Conservation (phyloP, 1,284 basidiomycete species). For the Irpex sp. region DNA sequence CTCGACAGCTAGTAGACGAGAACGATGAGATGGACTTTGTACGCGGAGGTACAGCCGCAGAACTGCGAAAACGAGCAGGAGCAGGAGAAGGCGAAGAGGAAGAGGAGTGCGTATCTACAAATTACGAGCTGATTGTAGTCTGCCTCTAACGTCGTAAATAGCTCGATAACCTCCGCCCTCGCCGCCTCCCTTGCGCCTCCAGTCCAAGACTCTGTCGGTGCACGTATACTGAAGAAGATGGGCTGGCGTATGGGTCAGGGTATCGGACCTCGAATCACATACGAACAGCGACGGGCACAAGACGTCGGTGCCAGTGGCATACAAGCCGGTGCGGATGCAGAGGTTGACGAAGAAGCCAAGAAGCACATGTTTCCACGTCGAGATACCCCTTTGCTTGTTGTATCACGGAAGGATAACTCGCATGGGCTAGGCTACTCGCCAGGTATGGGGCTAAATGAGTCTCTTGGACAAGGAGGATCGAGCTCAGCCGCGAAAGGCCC, state of each 20-base stretch:
- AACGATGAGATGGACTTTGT: conserved; percentile 70
- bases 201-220: conserved; percentile 72
- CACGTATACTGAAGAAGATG: conserved; percentile 87
- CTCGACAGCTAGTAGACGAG: conserved; percentile 71
- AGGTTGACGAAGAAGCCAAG: conserved; percentile 72
- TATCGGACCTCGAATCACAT: conserved; percentile 86
- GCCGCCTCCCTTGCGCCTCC: conserved; percentile 58
- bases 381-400: conserved; percentile 66
- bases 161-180: conserved; percentile 59
- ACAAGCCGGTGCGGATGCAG: conserved; percentile 29
- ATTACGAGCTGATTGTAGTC: neutral
- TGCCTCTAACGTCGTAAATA: conserved; percentile 23
- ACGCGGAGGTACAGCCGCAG: conserved; percentile 46
- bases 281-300: conserved; percentile 71
- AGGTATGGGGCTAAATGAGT: conserved; percentile 62
- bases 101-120: conserved; percentile 1
- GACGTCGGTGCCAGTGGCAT: conserved; percentile 31
- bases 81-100: conserved; percentile 12
- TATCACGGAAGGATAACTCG: conserved; percentile 68
- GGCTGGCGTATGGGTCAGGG: conserved; percentile 94
- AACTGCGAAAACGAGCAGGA: conserved; percentile 29
- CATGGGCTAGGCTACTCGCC: conserved; percentile 80
- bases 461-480: conserved; percentile 35
- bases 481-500: conserved; percentile 38
- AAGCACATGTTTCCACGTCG: conserved; percentile 87